Evolutionary conservation across 768 basidiomycete genomes (phyloP).

Genomic region (Artomyces pyxidatus): DNA sequence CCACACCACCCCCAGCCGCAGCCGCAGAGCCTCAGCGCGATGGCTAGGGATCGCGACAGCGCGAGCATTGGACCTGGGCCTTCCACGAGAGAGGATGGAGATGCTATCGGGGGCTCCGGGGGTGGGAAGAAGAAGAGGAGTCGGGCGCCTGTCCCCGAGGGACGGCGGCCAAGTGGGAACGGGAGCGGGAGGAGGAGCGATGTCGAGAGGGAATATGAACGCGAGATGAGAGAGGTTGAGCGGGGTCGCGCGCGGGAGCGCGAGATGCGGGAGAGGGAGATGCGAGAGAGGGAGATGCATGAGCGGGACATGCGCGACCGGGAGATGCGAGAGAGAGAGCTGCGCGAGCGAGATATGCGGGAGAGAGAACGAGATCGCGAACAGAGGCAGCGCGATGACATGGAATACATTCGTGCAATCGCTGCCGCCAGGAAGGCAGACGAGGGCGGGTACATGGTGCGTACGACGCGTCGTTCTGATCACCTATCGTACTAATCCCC

Average conservation of each 20-base stretch:
- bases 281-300: constrained; percentile 17
- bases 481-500: no score
- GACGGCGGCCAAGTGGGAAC: constrained; percentile 23
- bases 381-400: constrained; percentile 18
- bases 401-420: constrained; percentile 17
- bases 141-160: constrained; percentile 12
- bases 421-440: constrained; percentile 7
- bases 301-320: constrained; percentile 21
- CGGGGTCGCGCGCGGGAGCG: constrained; percentile 16
- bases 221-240: constrained; percentile 16
- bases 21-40: not conserved
- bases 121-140: constrained; percentile 16
- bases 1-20: not conserved
- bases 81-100: constrained; percentile 16
- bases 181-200: constrained; percentile 18
- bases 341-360: constrained; percentile 14
- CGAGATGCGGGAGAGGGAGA: constrained; percentile 23
- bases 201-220: constrained; percentile 22
- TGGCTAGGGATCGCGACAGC: constrained; percentile 8
- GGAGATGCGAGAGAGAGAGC: constrained; percentile 6
- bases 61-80: constrained; percentile 3
- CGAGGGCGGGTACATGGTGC: constrained; percentile 3
- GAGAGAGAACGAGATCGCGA: constrained; percentile 18
- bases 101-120: constrained; percentile 19
- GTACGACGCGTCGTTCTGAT: no score